Conservation (phyloP, 208 protist genomes). For the Acanthamoeba quina region DNA sequence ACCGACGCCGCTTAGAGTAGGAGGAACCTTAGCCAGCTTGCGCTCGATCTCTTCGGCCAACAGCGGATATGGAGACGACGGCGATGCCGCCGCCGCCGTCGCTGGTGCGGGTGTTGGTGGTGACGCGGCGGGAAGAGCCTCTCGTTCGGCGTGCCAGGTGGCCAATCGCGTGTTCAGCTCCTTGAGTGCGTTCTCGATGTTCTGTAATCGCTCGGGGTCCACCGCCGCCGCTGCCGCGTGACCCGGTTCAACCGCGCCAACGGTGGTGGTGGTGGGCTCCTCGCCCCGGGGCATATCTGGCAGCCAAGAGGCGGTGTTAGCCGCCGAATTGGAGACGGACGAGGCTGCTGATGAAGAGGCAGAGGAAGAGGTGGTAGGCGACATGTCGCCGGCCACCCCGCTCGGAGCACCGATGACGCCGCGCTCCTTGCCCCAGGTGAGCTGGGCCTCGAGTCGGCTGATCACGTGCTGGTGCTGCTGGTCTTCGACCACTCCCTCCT, state of each 20-base stretch:
- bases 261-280: no score
- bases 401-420: slow-evolving; percentile 48
- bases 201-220: not conserved
- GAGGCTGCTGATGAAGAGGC: not conserved
- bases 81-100: not conserved
- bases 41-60: not conserved
- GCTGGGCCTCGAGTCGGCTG: not conserved
- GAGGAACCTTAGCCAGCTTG: not conserved
- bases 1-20: no score
- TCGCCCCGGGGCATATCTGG: not conserved
- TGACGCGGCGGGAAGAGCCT: not conserved
- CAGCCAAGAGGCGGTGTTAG: not conserved
- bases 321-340: not conserved
- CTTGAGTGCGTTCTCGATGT: not conserved
- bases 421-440: not conserved
- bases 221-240: not conserved
- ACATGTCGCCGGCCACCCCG: not conserved
- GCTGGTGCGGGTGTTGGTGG: not conserved
- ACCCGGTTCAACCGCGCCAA: no score
- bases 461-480: slow-evolving; percentile 29
- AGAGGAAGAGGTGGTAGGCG: not conserved
- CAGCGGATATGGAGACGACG: no score
- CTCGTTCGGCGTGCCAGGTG: not conserved
- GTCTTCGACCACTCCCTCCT: not conserved
- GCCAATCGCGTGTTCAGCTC: not conserved